Percentiles rank a stretch among this genome's conserved stretches.
Conservation (phyloP, 2,329 filamentous ascomycete species). For the Clarireedia monteithiana region DNA sequence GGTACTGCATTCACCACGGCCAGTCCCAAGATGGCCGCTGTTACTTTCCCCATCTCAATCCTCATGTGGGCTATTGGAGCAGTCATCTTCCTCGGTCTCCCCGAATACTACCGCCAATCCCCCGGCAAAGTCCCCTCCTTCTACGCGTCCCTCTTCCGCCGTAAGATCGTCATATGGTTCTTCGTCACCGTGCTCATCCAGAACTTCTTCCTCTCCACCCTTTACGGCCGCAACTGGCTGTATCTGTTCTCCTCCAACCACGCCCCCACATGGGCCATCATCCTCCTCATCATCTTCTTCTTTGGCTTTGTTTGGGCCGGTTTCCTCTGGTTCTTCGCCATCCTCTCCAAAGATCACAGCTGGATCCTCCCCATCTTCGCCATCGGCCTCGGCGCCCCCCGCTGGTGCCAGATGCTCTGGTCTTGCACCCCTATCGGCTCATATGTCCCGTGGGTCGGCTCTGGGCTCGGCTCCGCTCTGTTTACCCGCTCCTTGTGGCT, state of each 20-base stretch:
- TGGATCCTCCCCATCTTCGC: constrained; percentile 63
- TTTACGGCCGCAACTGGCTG: constrained; percentile 59
- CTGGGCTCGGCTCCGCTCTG: constrained; percentile 45
- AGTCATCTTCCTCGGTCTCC: constrained; percentile 52
- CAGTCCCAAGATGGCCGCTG: constrained; percentile 35
- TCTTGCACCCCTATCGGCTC: constrained; percentile 50
- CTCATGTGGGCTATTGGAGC: constrained; percentile 49
- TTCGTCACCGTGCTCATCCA: constrained; percentile 47
- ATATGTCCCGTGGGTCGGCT: constrained; percentile 52
- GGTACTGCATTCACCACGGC: constrained; percentile 35
- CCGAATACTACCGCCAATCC: constrained; percentile 57
- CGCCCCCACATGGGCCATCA: constrained; percentile 47
- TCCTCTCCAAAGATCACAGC: constrained; percentile 50
- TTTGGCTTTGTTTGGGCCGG: constrained; percentile 48
- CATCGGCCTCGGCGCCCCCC: constrained; percentile 55
- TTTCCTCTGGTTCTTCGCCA: constrained; percentile 43
- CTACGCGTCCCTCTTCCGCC: constrained; percentile 51
- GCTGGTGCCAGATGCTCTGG: constrained; percentile 64
- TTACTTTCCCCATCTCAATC: constrained; percentile 49
- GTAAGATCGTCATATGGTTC: constrained; percentile 62
- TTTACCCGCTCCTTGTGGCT: constrained; percentile 53
- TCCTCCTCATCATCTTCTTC: constrained; percentile 47
- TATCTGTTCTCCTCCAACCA: constrained; percentile 32
- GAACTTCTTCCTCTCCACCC: constrained; percentile 40
- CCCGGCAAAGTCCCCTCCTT: constrained; percentile 59